Evolutionary conservation across 305 asterid genomes (phyloP), one percentile per base, ranked within the genome.

Genomic region (Fraxinus angustifolia): DNA sequence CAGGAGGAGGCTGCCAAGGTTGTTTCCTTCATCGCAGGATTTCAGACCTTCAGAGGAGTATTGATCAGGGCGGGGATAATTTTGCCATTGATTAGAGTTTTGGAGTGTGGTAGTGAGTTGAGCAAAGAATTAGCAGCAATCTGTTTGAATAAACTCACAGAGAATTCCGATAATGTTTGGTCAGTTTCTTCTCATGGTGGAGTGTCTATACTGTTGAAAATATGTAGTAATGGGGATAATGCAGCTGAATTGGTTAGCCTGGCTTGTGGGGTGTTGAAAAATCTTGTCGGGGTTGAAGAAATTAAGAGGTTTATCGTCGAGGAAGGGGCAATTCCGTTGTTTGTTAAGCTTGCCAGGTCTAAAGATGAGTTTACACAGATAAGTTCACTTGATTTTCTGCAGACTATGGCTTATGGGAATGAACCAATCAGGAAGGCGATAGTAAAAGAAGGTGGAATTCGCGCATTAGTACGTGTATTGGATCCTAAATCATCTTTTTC

Each of bases 171-270:
- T 17, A 95, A 95, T 76, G 95, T 88, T 0, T 95, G 99, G 99
- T 89, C 97, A 0, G 88, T 95, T 85, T 94, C 97, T 12, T 94
- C 99, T 35, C 99, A 95, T 10, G 99, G 97, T 21, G 98, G 99
- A 42, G 97, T 91, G 3, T 89, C 96, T 8, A 90, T 84, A n/a
- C 90, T 95, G 77, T 81, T 95, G 85, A 94, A 95, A 81, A 88
- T 94, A n/a, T 93, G 99, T 34, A 73, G 31, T 17, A 48, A 84
- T 10, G 53, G 34, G 23, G 83, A 83, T n/a, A 35, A 36, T 67
- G 78, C 77, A 53, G 81, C 86, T 11, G 94, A 88, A 73, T 70
- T 92, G 80, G 88, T 92, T 78, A 67, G 84, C 71, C 81, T 90
- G 75, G 86, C 92, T 75, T 91, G 94, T 83, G 90, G 93, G 83